phyloP scores from a whole-genome alignment of 2,329 filamentous ascomycete species.

The Colletotrichum magnum region DNA sequence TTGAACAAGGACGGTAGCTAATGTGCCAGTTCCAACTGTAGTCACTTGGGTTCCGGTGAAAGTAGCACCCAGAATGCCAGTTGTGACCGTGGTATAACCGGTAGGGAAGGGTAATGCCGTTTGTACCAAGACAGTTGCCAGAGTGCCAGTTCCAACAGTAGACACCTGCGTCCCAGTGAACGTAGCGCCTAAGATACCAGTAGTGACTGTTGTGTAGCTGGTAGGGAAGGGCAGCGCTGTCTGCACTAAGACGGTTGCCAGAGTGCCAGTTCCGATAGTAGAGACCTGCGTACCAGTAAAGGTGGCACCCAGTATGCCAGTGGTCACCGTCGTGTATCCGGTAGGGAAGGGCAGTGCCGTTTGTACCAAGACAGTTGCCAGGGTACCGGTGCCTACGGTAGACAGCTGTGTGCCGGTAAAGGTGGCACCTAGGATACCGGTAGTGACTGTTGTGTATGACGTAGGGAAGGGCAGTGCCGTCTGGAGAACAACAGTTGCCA shows the following conservation, averaged over 20 bases:
- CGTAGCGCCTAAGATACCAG: conserved; percentile 13
- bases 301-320: neutral
- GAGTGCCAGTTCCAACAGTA: conserved; percentile 10
- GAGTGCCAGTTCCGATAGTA: neutral
- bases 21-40: neutral
- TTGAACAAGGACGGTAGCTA: conserved; percentile 19
- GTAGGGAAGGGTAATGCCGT: conserved; percentile 17
- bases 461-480: conserved; percentile 10
- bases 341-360: conserved; percentile 10
- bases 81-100: conserved; percentile 15
- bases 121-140: conserved; percentile 11
- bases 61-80: conserved; percentile 2
- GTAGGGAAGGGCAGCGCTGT: conserved; percentile 9
- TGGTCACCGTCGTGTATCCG: neutral
- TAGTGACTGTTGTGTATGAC: neutral
- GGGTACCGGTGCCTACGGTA: neutral
- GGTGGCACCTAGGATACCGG: neutral
- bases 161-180: conserved; percentile 9
- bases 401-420: neutral
- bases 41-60: conserved; percentile 24
- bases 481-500: conserved; percentile 7
- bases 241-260: conserved; percentile 14
- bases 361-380: conserved; percentile 15
- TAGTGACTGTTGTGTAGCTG: conserved; percentile 7
- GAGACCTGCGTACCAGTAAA: neutral